Percentiles rank a stretch among this genome's conserved stretches.
Evolutionary conservation across 768 basidiomycete species (phyloP).

Genomic region (Tricholoma hemisulphureum): DNA sequence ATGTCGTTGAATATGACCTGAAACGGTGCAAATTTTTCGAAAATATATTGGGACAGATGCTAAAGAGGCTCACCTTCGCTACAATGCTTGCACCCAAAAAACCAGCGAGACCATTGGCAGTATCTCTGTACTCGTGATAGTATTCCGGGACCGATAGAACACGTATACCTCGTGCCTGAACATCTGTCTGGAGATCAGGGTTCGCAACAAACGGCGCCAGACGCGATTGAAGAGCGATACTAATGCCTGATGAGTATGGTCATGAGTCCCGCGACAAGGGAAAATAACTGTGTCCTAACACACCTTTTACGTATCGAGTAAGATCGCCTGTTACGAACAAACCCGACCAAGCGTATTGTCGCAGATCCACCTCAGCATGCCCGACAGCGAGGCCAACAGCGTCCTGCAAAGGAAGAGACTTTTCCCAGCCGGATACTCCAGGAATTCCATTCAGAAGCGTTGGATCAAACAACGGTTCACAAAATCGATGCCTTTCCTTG

Average conservation of each 20-base stretch:
- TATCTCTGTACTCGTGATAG: constrained; percentile 87
- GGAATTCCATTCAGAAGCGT: constrained; percentile 45
- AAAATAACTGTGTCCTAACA: constrained; percentile 10
- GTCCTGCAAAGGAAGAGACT: constrained; percentile 56
- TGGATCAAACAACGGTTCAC: constrained; percentile 86
- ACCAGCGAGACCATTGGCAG: constrained; percentile 75
- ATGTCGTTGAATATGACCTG: constrained; percentile 77
- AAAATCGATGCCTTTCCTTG: constrained; percentile 86
- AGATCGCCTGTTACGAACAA: constrained; percentile 80
- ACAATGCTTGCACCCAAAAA: constrained; percentile 82
- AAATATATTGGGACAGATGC: neutral
- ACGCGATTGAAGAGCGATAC: constrained; percentile 68
- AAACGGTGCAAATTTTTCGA: constrained; percentile 7
- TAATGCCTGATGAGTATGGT: constrained; percentile 46
- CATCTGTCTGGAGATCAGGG: constrained; percentile 64
- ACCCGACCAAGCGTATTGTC: constrained; percentile 75
- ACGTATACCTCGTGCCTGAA: constrained; percentile 66
- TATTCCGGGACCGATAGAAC: constrained; percentile 79
- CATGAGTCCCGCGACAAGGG: neutral
- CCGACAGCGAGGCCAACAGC: constrained; percentile 63
- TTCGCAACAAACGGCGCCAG: constrained; percentile 60
- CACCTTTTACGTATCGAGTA: constrained; percentile 70
- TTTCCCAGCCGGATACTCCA: constrained; percentile 26
- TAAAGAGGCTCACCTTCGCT: constrained; percentile 61
- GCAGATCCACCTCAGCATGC: constrained; percentile 59